A percentile compares a stretch with the other conserved stretches of the same genome.
Conservation (phyloP, 306 rosid species). For the Arachis stenosperma region DNA sequence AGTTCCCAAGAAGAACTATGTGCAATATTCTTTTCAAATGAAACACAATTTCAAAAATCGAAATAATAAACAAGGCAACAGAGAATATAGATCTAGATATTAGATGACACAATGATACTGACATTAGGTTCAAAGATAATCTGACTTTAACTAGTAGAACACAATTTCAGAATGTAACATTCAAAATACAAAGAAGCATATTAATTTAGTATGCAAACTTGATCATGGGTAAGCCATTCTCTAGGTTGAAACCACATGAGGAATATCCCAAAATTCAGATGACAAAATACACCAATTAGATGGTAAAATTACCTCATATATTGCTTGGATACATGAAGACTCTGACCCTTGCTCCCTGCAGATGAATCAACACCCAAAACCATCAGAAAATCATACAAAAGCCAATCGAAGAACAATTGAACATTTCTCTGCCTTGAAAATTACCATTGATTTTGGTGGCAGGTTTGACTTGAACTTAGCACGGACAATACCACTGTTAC, state of each 20-base stretch:
- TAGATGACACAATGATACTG: background rate
- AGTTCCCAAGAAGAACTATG: slow-evolving; percentile 73
- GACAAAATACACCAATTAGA: background rate
- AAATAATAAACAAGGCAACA: too few relatives aligned
- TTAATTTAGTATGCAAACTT: background rate
- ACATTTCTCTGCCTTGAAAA: background rate
- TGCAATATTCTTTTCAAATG: slow-evolving; percentile 28
- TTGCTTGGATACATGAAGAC: slow-evolving; percentile 98
- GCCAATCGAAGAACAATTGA: background rate
- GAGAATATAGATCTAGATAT: too few relatives aligned
- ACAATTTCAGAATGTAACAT: background rate
- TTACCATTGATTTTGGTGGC: slow-evolving; percentile 95
- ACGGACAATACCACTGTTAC: slow-evolving; percentile 90
- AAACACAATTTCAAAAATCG: background rate
- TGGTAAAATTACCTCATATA: slow-evolving; percentile 58
- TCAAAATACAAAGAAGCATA: background rate
- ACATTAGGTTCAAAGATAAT: background rate
- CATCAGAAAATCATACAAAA: slow-evolving; percentile 28
- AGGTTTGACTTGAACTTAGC: slow-evolving; percentile 92
- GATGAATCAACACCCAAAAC: background rate
- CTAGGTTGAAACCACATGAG: background rate
- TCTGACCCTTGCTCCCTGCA: slow-evolving; percentile 91
- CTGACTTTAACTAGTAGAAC: background rate
- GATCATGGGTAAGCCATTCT: background rate
- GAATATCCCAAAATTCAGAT: too few relatives aligned